Evolutionary conservation across 2,329 filamentous ascomycete species (phyloP), one percentile per base, ranked within the genome.

Genomic region (Periconia sp.): DNA sequence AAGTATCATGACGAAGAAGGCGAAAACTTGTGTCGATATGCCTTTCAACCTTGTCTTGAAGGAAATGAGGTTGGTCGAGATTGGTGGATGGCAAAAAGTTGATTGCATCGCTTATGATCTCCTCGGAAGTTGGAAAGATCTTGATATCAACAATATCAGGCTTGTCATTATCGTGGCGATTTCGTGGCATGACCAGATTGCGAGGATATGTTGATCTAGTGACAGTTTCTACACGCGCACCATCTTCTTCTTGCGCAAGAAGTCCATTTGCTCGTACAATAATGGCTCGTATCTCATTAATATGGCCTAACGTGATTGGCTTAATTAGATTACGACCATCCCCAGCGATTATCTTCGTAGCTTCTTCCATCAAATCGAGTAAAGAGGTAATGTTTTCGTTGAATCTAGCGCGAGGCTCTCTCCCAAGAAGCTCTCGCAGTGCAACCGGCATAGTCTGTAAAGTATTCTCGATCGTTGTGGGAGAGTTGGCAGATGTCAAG

Each of bases 21-120:
- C 72, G 65, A 27, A 74, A 74, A 14, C 66, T 52, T 0, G 68
- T 72, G 52, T 74, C 71, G 13, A 73, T 63, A 41, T 70, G 65
- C 6, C 72, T 57, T 37, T 68, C 59, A 6, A 62, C 50, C 30
- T 53, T 48, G 35, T 65, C 53, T 1, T 37, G 44, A 14, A 73
- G 58, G 40, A 63, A 66, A 31, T 73, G 66, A 6, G 56, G 61
- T 30, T 71, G 60, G n/a, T 66, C 55, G 0, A 55, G 57, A 43
- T 74, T 64, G 1, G 62, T 67, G 1, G 56, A 60, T 0, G 72
- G 72, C 1, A 76, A 52, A 27, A 66, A 72, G 9, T 73, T 67
- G 20, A 80, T 49, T 66, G 61, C 2, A 70, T 78, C 45, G 74
- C 77, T 64, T 49, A 63, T 44, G 2, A 74, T 67, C 47, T 74